Base-by-base conservation (phyloP, 208 protist genomes). In the Vickermania ingenoplastis region DNA sequence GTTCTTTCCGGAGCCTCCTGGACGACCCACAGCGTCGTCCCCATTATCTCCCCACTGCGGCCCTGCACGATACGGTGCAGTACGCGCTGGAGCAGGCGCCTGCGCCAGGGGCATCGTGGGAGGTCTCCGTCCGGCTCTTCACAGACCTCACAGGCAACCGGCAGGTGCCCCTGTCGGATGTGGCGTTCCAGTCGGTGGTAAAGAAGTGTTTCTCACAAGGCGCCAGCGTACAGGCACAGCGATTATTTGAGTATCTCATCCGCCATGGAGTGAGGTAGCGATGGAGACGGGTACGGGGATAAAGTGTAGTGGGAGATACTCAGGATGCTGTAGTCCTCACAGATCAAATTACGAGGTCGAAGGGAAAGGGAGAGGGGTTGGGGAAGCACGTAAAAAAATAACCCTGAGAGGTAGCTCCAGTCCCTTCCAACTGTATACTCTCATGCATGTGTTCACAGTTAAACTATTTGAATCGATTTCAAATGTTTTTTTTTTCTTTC, bases 31-130 rank as follows among this genome's bases (percentile, higher is more conserved):
- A 52, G 25, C 65, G 66, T 25, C 23, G 31, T 1, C 11, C 11
- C 53, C 49, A 64, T 11, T 94, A 85, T 61, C 48, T 91, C 2
- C 87, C 87, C 0, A 80, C 83, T 0, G 74, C 83, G n/a, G 71
- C 76, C 29, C 52, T 79, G 51, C 87, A 94, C 60, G 83, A 94
- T 55, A 77, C 77, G 30, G 73, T 91, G 65, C 87, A 94, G 71
- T 91, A 86, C 58, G 83, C 83, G 0, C 54, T 94, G 36, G 72
- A 80, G 57, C 73, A 83, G 49, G 79, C 83, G 4, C 71, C 76
- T 3, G 26, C 59, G 17, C 73, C 74, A 7, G 75, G 73, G 23
- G 68, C 30, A 29, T 58, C 76, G 26, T 94, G 83, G 83, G 29
- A 84, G 22, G 48, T 82, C 22, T 77, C 83, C 3, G 3, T 94